These are phyloP conservation scores for Colletotrichum spaethianum DNA, from an alignment of 2,329 filamentous ascomycete genomes.

Conservation along the genomic window DNA sequence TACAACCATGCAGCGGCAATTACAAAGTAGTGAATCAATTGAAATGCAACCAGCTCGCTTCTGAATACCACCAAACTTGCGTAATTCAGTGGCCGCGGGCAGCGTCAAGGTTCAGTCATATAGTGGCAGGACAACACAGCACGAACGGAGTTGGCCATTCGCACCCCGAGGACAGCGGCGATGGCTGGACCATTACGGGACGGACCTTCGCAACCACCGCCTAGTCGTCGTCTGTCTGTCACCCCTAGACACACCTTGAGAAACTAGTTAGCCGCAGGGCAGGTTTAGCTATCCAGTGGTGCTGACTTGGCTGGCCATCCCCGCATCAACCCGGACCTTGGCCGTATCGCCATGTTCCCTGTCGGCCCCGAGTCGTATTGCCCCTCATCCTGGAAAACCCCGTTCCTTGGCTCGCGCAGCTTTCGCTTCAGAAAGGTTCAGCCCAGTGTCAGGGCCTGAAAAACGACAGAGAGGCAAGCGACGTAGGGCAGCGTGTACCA, in stretches of 20 bases:
- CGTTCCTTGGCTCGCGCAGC: conserved; percentile 32
- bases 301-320: conserved; percentile 10
- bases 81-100: not conserved
- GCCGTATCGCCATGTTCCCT: conserved; percentile 28
- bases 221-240: not conserved
- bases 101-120: not conserved
- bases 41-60: not conserved
- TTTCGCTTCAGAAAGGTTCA: conserved; percentile 18
- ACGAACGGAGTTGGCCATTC: not conserved
- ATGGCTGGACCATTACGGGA: not conserved
- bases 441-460: not conserved
- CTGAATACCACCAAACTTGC: not conserved
- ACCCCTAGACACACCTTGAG: not conserved
- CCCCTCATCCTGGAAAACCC: conserved; percentile 18
- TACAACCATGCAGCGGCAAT: not conserved
- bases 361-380: conserved; percentile 30
- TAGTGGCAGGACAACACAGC: not conserved
- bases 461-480: not conserved
- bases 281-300: not conserved
- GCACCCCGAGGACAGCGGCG: conserved; percentile 18
- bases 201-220: not conserved
- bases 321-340: conserved; percentile 9
- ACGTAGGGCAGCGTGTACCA: not conserved
- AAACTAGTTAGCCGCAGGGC: conserved; percentile 1
- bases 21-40: not conserved